Conservation (phyloP, 2,329 filamentous ascomycete genomes). For the Venturia aucupariae region DNA sequence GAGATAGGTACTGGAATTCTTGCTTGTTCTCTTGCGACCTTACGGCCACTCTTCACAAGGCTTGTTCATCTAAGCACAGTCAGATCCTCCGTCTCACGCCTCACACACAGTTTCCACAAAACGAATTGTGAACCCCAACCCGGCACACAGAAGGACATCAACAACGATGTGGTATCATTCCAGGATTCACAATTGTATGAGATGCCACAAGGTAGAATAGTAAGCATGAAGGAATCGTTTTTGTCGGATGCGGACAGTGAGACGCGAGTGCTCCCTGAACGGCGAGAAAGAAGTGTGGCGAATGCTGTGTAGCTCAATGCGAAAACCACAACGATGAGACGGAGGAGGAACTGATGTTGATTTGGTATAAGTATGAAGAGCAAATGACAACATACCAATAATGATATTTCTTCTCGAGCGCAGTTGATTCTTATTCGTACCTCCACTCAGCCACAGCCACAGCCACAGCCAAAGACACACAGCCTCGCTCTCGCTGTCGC, state of each 20-base stretch:
- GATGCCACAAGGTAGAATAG: not conserved
- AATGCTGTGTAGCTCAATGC: not conserved
- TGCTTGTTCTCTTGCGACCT: slow-evolving; percentile 15
- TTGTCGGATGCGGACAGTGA: not conserved
- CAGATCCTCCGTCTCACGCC: not conserved
- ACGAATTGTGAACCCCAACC: not conserved
- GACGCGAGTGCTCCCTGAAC: not conserved
- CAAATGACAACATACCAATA: too few species aligned
- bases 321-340: not conserved
- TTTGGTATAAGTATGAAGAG: not conserved
- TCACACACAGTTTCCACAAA: not conserved
- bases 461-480: not conserved
- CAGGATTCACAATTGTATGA: not conserved
- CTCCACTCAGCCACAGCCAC: not conserved
- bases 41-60: slow-evolving; percentile 15
- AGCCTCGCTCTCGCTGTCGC: not conserved
- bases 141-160: not conserved
- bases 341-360: not conserved
- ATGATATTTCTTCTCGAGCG: too few species aligned
- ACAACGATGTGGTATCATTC: not conserved
- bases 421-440: too few species aligned
- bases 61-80: not conserved
- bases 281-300: not conserved
- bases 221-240: not conserved
- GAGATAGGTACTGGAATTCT: slow-evolving; percentile 14